Base-by-base conservation (phyloP, 2,329 filamentous ascomycete genomes). In the Aaosphaeria pasadenensis region DNA sequence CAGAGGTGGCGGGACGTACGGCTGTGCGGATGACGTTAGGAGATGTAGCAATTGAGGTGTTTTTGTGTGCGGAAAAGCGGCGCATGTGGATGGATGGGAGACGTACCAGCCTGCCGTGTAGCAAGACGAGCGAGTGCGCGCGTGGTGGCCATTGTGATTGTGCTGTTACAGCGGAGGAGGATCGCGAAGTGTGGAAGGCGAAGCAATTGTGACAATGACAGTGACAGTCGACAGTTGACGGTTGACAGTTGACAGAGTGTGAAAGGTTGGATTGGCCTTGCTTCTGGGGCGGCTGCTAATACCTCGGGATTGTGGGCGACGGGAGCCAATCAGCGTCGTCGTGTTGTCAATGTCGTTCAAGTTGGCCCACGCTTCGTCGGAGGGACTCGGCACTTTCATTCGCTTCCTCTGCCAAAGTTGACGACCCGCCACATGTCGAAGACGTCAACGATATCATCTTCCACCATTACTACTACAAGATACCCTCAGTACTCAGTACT, bases 81-180 rank as follows among this genome's bases (percentile, higher is more conserved):
- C n/a, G 33, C 33, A 36, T 36, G 33, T 36, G 33, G 9, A 36
- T 36, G 7, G 33, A 36, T 9, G 33, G 7, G 33, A 36, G 33
- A 48, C 66, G 43, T 66, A 70, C 69, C 64, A 58, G 62, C 63
- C 59, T 62, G 65, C 59, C 58, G 59, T 48, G 62, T 57, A 53
- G 66, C 66, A 56, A 71, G 64, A 58, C 69, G 67, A 51, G 65
- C 55, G 53, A 71, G 56, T 47, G 66, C 58, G 62, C 69, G 67
- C 52, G 66, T 62, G 53, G 63, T 63, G 46, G 67, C 67, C 69
- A 71, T 71, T 54, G 59, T 59, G 62, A 46, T 50, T 56, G 50
- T 57, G 52, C 54, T 59, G 59, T 57, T 57, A 60, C 56, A 56
- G 54, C 56, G 53, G 52, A 55, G 53, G 35, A 17, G 30, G 33